Conservation (phyloP, 108 stramenopile genomes). For the Nitzschia palea region DNA sequence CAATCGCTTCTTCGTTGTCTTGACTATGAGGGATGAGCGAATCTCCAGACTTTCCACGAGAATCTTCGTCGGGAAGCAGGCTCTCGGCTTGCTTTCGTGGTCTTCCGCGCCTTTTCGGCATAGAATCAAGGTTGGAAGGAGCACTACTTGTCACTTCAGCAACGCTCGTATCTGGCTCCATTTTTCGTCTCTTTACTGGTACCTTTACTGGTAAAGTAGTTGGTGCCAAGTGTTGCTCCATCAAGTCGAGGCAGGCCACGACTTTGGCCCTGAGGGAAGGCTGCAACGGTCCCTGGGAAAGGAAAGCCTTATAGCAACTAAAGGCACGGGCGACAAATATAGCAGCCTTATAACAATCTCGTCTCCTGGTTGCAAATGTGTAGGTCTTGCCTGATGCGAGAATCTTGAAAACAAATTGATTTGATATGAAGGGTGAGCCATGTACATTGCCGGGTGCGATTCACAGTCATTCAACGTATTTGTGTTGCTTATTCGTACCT, state of each 20-base stretch:
- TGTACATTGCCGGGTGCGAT: too few relatives aligned
- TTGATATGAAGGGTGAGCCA: too few relatives aligned
- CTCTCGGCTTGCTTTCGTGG: slow-evolving; percentile 31
- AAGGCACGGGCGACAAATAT: slow-evolving; percentile 35
- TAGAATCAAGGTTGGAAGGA: too few relatives aligned
- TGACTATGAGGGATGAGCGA: too few relatives aligned
- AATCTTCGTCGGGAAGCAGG: background rate
- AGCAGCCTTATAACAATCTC: slow-evolving; percentile 36
- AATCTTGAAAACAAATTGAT: background rate
- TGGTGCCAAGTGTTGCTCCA: slow-evolving; percentile 19
- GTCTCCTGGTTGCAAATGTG: slow-evolving; percentile 16
- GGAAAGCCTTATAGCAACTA: slow-evolving; percentile 23
- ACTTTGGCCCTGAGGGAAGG: slow-evolving; percentile 10
- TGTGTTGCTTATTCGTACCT: background rate
- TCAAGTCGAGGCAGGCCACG: slow-evolving; percentile 23
- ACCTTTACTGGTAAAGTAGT: too few relatives aligned
- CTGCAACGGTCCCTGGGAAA: background rate
- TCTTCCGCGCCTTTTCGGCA: too few relatives aligned
- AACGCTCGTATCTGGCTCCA: background rate
- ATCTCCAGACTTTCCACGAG: too few relatives aligned
- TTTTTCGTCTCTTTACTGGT: slow-evolving; percentile 21
- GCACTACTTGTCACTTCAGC: background rate
- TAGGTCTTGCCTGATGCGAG: slow-evolving; percentile 19
- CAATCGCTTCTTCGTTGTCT: too few relatives aligned
- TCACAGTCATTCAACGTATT: background rate